These are phyloP conservation scores for Sherardia arvensis DNA, from an alignment of 257 asterid genomes.

Conservation along the genomic window DNA sequence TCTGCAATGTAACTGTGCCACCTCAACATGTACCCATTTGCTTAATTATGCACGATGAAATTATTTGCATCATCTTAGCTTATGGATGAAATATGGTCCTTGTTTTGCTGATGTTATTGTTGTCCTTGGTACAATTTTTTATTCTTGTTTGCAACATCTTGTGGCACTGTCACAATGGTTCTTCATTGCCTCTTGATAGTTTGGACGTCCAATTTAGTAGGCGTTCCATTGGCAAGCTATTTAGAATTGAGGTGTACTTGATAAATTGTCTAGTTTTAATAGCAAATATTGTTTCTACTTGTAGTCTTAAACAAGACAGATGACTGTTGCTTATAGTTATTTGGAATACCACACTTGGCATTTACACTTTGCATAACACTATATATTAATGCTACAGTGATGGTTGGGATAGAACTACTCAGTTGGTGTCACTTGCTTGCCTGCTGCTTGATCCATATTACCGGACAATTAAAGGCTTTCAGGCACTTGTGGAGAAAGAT, in stretches of 20 bases:
- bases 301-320: background rate
- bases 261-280: background rate
- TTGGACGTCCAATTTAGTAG: background rate
- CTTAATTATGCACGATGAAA: background rate
- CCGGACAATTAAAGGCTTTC: conserved; percentile 5
- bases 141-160: background rate
- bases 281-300: background rate
- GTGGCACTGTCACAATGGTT: background rate
- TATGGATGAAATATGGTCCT: background rate
- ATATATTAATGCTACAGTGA: conserved; percentile 47
- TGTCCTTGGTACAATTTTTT: too few relatives aligned
- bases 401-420: conserved; percentile 99
- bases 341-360: background rate
- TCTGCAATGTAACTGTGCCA: background rate
- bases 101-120: background rate
- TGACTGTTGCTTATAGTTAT: background rate
- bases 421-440: conserved; percentile 90
- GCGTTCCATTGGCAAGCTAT: background rate
- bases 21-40: background rate
- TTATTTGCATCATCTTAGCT: background rate
- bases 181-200: background rate
- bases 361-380: conserved; percentile 13
- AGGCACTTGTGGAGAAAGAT: conserved; percentile 94
- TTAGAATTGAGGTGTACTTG: background rate
- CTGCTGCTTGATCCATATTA: conserved; percentile 39